Percentiles rank a stretch among this genome's conserved stretches.
Evolutionary conservation across 2,329 filamentous ascomycete genomes (phyloP).

Genomic region (Chrysosporium keratinophilum): DNA sequence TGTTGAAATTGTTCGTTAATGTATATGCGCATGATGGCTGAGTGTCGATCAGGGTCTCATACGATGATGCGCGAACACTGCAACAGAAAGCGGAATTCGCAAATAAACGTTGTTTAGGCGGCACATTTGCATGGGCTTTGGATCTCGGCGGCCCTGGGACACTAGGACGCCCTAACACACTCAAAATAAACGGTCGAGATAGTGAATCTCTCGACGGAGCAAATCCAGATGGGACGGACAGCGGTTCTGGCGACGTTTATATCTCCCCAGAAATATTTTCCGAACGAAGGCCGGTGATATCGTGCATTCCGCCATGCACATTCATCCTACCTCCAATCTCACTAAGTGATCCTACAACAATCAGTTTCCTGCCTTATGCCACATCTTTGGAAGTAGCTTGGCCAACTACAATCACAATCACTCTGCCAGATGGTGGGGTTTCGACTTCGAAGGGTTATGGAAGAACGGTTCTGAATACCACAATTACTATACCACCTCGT

Average conservation of each 20-base stretch:
- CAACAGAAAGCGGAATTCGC: slow-evolving; percentile 17
- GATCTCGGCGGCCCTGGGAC: slow-evolving; percentile 12
- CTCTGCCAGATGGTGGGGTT: slow-evolving; percentile 8
- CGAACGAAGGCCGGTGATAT: slow-evolving; percentile 11
- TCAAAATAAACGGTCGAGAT: background rate
- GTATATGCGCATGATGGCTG: background rate
- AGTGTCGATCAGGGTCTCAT: slow-evolving; percentile 4
- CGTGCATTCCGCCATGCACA: slow-evolving; percentile 17
- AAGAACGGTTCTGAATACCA: slow-evolving; percentile 3
- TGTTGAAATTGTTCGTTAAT: too few species aligned
- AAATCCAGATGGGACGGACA: slow-evolving; percentile 1
- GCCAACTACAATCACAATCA: slow-evolving; percentile 9
- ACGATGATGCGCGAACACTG: slow-evolving; percentile 15
- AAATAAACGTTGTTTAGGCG: slow-evolving; percentile 25
- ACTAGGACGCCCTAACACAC: slow-evolving; percentile 3
- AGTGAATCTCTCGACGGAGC: slow-evolving; percentile 8
- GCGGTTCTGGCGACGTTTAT: slow-evolving; percentile 16
- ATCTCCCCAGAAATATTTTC: slow-evolving; percentile 16
- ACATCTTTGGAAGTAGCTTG: slow-evolving; percentile 17
- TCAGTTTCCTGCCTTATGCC: slow-evolving; percentile 16
- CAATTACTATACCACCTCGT: slow-evolving; percentile 6
- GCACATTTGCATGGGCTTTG: slow-evolving; percentile 17
- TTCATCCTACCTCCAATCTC: slow-evolving; percentile 17
- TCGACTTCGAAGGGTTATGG: slow-evolving; percentile 10
- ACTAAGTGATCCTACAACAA: slow-evolving; percentile 13